phyloP scores from a whole-genome alignment of 2,329 filamentous ascomycete species.

The Cercospora canescens region DNA sequence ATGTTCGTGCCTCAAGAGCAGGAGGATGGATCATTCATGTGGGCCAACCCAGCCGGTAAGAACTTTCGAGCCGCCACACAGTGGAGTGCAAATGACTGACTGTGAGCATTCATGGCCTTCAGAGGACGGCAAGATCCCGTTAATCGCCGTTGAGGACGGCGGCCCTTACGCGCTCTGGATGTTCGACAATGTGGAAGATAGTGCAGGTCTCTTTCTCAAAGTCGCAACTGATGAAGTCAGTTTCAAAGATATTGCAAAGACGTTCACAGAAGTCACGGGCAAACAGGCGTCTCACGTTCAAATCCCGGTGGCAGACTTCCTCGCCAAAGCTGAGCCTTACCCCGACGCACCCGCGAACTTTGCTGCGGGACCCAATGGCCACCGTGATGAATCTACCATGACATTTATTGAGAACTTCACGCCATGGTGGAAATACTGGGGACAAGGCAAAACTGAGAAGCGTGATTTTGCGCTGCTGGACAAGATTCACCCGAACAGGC shows the following conservation, averaged over 20 bases:
- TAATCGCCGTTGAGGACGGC: background rate
- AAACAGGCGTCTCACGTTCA: slow-evolving; percentile 33
- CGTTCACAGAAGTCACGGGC: slow-evolving; percentile 37
- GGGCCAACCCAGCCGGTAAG: background rate
- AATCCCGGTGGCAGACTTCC: slow-evolving; percentile 31
- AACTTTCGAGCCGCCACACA: too few species aligned
- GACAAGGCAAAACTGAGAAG: slow-evolving; percentile 44
- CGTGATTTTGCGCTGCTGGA: slow-evolving; percentile 54
- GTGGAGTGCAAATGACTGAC: background rate
- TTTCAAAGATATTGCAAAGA: slow-evolving; percentile 32
- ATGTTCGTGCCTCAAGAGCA: background rate
- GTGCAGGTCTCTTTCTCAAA: slow-evolving; percentile 32
- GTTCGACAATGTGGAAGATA: slow-evolving; percentile 29
- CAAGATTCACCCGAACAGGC: slow-evolving; percentile 53
- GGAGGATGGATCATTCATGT: background rate
- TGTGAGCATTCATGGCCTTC: too few species aligned
- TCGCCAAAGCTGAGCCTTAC: slow-evolving; percentile 40
- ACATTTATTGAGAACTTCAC: slow-evolving; percentile 52
- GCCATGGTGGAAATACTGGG: slow-evolving; percentile 53
- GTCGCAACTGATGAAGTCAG: slow-evolving; percentile 32
- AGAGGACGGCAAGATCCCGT: background rate
- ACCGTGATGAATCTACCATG: slow-evolving; percentile 39
- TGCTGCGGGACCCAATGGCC: slow-evolving; percentile 33
- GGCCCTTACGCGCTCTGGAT: slow-evolving; percentile 31
- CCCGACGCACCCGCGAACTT: slow-evolving; percentile 46